phyloP scores from a whole-genome alignment of 345 rosid species.

The Arabidopsis arenosa region DNA sequence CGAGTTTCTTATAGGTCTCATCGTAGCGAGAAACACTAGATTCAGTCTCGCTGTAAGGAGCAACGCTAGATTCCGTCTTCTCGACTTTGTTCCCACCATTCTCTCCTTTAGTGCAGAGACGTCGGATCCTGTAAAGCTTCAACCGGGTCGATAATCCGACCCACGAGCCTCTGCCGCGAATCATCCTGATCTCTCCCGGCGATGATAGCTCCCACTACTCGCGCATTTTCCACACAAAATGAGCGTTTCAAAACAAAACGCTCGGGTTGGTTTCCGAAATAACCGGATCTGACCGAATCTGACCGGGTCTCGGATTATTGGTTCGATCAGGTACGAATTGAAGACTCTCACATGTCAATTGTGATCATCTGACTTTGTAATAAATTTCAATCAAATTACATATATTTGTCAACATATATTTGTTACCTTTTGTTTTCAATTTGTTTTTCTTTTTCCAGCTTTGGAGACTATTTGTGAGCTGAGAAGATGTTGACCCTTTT shows the following conservation, averaged over 20 bases:
- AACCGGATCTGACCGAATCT: background rate
- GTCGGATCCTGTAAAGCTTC: constrained; percentile 32
- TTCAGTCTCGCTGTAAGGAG: constrained; percentile 52
- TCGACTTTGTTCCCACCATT: constrained; percentile 42
- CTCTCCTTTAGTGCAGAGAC: constrained; percentile 41
- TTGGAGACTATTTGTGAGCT: constrained; percentile 27
- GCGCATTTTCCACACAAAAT: background rate
- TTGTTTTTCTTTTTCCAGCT: constrained; percentile 38
- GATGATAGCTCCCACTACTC: constrained; percentile 13
- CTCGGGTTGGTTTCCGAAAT: background rate
- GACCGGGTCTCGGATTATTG: background rate
- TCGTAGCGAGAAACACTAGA: constrained; percentile 57
- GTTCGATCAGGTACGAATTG: background rate
- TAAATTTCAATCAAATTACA: background rate
- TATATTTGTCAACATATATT: constrained; percentile 21
- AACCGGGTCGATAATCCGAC: constrained; percentile 42
- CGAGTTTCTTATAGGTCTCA: constrained; percentile 67
- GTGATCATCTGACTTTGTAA: too few species aligned
- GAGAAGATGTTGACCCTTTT: constrained; percentile 25
- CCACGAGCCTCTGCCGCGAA: constrained; percentile 51
- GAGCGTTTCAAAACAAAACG: constrained; percentile 37
- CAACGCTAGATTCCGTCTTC: constrained; percentile 52
- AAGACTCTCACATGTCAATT: too few species aligned
- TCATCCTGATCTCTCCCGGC: constrained; percentile 48
- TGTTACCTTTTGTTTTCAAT: constrained; percentile 14